Evolutionary conservation across 1,284 basidiomycete genomes (phyloP), one percentile per base, ranked within the genome.

Genomic region (Grifola frondosa): DNA sequence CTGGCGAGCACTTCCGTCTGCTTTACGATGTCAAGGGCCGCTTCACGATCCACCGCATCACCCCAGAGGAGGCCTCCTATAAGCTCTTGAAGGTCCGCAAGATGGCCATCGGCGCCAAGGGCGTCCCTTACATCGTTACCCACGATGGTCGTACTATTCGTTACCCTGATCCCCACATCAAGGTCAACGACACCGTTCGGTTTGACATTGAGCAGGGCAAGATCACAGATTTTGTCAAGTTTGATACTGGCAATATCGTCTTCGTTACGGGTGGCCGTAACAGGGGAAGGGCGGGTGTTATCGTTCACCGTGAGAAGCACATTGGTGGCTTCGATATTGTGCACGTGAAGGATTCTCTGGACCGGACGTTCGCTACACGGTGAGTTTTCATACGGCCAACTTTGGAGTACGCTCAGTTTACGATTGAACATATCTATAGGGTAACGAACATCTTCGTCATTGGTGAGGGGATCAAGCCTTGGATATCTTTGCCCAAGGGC

Each of bases 61-160:
- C 94, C 55, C 81, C 90, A 40, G 97, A 99, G 76, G 96, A 99
- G 74, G 93, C 96, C 40, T 75, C 80, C 61, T 99, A 96, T 87
- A 99, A 99, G 77, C 93, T 99, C 64, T 81, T 91, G 70, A 99
- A 99, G 74, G 96, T 99, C 60, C 84, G 84, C 69, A 88, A 88
- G 65, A 86, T 94, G 42, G 91, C 93, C 58, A 75, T 99, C 59
- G 96, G 97, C 56, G 81, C 85, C 60, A 90, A 91, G 68, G 94
- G 94, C 65, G 95, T 99, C 42, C 97, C 96, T 45, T 87, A 95
- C 78, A 77, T 99, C 59, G 91, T 98, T 73, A 98, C 96, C 61
- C 96, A 99, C 78, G 97, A 99, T 66, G 96, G 97, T 51, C 93
- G 96, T 66, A 99, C 96, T 57, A 97, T 99, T 75, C 96, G 96